A percentile compares a stretch with the other conserved stretches of the same genome.
These are phyloP conservation scores for Glarea lozoyensis DNA, from an alignment of 495 filamentous ascomycete genomes.

Conservation along the genomic window DNA sequence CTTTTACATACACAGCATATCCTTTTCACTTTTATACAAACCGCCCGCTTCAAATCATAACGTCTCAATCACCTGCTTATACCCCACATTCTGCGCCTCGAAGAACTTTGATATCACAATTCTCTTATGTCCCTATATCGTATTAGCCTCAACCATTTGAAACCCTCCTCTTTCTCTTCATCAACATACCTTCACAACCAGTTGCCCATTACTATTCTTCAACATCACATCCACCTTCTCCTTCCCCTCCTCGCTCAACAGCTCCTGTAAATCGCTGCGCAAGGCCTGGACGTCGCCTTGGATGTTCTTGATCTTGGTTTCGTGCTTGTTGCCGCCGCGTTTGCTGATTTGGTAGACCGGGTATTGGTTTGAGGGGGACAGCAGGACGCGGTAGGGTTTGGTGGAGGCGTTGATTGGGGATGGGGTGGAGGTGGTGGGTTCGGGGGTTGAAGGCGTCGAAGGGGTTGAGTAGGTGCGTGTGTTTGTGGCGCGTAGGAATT, in stretches of 20 bases:
- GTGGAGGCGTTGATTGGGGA: constrained; percentile 23
- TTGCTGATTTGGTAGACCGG: constrained; percentile 73
- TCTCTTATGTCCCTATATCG: constrained; percentile 24
- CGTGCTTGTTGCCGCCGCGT: constrained; percentile 65
- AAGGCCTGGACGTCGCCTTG: constrained; percentile 59
- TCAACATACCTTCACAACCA: constrained; percentile 51
- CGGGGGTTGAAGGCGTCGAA: constrained; percentile 16
- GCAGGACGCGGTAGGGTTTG: constrained; percentile 63
- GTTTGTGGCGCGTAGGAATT: constrained; percentile 25
- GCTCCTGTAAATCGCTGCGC: constrained; percentile 34
- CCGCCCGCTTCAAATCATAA: too few species aligned
- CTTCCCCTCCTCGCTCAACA: constrained; percentile 28
- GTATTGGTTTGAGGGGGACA: constrained; percentile 60
- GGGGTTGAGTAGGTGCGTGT: constrained; percentile 15
- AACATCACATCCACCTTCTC: constrained; percentile 46
- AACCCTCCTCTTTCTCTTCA: too few species aligned
- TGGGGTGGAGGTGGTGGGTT: constrained; percentile 9
- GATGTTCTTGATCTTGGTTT: constrained; percentile 69
- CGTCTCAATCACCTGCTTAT: neutral
- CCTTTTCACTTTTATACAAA: too few species aligned
- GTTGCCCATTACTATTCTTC: constrained; percentile 54
- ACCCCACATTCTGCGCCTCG: constrained; percentile 13
- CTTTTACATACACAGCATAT: too few species aligned
- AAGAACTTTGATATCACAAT: constrained; percentile 28
- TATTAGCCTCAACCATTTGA: too few species aligned